A percentile compares a stretch with the other conserved stretches of the same genome.
phyloP scores from a whole-genome alignment of 768 basidiomycete genomes.

The Termitomyces sp. region DNA sequence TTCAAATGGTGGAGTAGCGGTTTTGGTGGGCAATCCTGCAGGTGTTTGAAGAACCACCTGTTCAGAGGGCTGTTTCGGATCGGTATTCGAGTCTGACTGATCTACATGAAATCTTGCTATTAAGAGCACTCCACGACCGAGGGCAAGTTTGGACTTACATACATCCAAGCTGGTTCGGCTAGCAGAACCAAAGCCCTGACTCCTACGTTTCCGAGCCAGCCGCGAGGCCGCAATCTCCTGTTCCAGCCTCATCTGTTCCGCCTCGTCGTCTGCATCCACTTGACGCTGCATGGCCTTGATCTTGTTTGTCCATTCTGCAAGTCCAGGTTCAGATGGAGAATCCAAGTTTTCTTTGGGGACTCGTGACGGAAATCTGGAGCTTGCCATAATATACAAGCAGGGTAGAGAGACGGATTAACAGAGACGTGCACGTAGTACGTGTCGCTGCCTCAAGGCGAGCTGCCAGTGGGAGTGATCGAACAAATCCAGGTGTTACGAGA shows the following conservation, averaged over 20 bases:
- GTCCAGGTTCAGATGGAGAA: constrained; percentile 53
- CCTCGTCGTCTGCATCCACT: constrained; percentile 77
- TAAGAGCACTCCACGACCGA: background rate
- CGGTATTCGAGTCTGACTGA: background rate
- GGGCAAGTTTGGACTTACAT: constrained; percentile 31
- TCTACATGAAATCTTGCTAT: constrained; percentile 7
- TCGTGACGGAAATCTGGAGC: background rate
- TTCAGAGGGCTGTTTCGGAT: constrained; percentile 23
- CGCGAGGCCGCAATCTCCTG: constrained; percentile 57
- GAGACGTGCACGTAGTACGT: background rate
- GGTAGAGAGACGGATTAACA: background rate
- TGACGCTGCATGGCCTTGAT: constrained; percentile 78
- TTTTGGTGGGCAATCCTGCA: constrained; percentile 19
- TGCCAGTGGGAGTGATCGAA: background rate
- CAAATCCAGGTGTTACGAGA: background rate
- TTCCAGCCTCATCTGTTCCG: constrained; percentile 64
- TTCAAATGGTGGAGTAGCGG: background rate
- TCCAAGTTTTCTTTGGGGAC: constrained; percentile 30
- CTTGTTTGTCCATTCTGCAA: constrained; percentile 79
- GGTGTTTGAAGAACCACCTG: constrained; percentile 43
- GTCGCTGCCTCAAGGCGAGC: background rate
- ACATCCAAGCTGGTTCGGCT: constrained; percentile 37
- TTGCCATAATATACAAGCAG: constrained; percentile 5
- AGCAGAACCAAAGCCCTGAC: constrained; percentile 33
- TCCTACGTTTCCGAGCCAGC: constrained; percentile 43